Conservation (phyloP, 2,329 filamentous ascomycete genomes). For the Fusarium denticulatum region DNA sequence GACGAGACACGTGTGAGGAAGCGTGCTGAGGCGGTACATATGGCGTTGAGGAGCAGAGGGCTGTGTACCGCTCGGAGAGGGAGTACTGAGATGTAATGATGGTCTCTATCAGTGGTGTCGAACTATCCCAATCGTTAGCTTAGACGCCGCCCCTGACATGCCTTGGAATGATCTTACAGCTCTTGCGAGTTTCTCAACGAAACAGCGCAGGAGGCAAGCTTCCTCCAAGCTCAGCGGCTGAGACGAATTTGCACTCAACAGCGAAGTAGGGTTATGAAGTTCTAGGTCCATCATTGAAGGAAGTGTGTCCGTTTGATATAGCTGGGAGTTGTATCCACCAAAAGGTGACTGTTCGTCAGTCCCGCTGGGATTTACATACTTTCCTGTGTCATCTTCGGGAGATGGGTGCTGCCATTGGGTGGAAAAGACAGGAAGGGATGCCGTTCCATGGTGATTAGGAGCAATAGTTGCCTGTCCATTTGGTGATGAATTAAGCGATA, state of each 20-base stretch:
- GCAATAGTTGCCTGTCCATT: accelerated
- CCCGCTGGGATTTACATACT: neutral
- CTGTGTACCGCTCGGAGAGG: neutral
- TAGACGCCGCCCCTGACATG: accelerated
- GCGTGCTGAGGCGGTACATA: neutral
- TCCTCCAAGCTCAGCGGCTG: neutral
- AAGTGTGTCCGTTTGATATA: neutral
- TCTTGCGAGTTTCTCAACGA: neutral
- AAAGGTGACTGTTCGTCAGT: neutral
- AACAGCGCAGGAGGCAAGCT: neutral
- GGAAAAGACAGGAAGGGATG: accelerated
- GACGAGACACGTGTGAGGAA: neutral
- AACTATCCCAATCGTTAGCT: neutral
- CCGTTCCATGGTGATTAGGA: accelerated
- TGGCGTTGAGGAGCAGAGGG: neutral
- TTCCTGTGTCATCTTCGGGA: accelerated
- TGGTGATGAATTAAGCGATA: neutral
- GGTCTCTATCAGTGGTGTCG: accelerated
- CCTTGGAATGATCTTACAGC: neutral
- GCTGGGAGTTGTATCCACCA: neutral
- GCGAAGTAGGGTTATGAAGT: accelerated
- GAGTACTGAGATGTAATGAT: neutral
- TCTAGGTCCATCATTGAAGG: neutral
- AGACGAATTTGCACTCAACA: neutral
- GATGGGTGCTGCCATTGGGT: neutral